These are phyloP conservation scores for Fonsecaea nubica DNA, from an alignment of 2,329 filamentous ascomycete genomes.

Conservation along the genomic window DNA sequence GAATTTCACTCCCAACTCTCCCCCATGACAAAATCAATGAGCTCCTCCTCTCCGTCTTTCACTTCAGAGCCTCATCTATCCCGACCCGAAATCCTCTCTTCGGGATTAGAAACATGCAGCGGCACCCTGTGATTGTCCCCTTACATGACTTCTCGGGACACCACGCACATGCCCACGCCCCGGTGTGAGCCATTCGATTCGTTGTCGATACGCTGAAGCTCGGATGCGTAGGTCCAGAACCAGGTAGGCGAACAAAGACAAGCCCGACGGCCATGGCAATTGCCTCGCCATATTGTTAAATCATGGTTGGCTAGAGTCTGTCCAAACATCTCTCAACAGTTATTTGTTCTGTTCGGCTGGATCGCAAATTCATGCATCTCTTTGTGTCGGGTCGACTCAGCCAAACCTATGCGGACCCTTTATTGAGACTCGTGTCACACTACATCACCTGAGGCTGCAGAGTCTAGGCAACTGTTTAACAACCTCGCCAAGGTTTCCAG, in stretches of 20 bases:
- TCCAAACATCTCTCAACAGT: neutral
- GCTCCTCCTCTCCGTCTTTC: neutral
- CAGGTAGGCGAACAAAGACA: slow-evolving; percentile 1
- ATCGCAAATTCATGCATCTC: neutral
- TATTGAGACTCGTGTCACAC: neutral
- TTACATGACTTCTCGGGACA: neutral
- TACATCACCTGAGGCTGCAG: neutral
- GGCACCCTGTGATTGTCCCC: neutral
- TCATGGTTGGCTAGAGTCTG: neutral
- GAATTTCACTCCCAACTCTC: too few species aligned
- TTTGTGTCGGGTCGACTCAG: neutral
- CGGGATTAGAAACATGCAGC: neutral
- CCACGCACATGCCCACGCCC: neutral
- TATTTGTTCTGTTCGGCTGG: neutral
- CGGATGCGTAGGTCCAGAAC: neutral
- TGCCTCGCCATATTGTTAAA: neutral
- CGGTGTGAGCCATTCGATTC: neutral
- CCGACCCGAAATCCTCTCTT: neutral
- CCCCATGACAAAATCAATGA: neutral
- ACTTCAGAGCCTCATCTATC: neutral
- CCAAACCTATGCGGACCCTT: neutral
- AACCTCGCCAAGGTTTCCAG: neutral
- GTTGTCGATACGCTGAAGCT: neutral
- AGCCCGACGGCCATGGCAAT: neutral
- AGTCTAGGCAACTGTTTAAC: neutral